These are phyloP conservation scores for Escallonia rubra DNA, from an alignment of 129 eudicot species.

Conservation along the genomic window DNA sequence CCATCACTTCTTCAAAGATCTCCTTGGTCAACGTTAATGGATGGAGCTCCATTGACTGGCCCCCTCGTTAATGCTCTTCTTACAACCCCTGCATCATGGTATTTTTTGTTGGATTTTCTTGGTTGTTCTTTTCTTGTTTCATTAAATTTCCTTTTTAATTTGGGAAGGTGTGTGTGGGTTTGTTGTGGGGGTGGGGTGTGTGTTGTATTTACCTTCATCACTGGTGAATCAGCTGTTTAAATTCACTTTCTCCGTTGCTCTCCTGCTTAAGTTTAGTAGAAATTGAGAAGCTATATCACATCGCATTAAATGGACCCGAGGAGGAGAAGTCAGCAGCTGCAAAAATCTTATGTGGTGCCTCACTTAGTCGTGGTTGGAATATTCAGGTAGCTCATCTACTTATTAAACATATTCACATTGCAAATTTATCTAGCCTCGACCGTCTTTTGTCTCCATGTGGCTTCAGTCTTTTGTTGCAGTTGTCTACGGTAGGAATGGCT, in stretches of 20 bases:
- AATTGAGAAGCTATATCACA: constrained; percentile 11
- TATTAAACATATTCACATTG: neutral
- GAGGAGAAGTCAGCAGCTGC: constrained; percentile 17
- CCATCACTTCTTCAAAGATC: constrained; percentile 9
- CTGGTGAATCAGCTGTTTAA: neutral
- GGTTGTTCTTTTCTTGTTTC: neutral
- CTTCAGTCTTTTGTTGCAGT: too few species aligned
- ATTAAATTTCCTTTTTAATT: neutral
- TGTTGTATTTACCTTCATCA: neutral
- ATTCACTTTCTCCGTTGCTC: neutral
- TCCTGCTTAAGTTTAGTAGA: constrained; percentile 14
- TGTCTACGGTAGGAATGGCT: too few species aligned
- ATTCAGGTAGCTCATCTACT: constrained; percentile 6
- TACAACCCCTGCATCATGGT: constrained; percentile 12
- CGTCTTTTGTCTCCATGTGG: neutral
- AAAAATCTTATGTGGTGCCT: constrained; percentile 14
- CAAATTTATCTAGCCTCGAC: neutral
- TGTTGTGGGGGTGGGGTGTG: too few species aligned
- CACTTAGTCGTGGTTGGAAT: constrained; percentile 14
- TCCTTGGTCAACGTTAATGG: constrained; percentile 16
- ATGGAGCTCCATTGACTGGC: constrained; percentile 9
- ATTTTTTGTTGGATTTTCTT: neutral
- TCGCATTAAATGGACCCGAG: constrained; percentile 7
- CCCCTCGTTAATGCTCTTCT: constrained; percentile 7
- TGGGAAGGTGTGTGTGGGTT: too few species aligned